Percentiles rank a stretch among this genome's conserved stretches.
Evolutionary conservation across 116 monocot species (phyloP).

Genomic region (Dioscorea cayenensis): DNA sequence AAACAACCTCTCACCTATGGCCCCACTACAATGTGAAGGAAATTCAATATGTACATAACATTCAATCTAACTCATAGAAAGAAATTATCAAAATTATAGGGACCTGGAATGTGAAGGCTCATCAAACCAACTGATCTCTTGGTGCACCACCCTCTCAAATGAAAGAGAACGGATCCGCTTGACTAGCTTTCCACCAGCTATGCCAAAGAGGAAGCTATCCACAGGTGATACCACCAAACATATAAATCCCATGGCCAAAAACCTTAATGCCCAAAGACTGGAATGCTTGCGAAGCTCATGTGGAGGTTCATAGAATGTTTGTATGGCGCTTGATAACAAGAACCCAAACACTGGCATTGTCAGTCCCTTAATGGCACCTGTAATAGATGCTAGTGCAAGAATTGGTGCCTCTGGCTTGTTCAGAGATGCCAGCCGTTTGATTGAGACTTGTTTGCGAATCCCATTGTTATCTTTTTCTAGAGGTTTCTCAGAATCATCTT

Average conservation of each 20-base stretch:
- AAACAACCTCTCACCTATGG: constrained; percentile 50
- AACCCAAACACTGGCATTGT: constrained; percentile 2
- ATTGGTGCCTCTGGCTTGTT: not conserved
- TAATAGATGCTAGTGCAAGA: not conserved
- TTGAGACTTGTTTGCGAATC: constrained; percentile 2
- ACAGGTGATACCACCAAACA: constrained; percentile 11
- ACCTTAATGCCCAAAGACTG: constrained; percentile 20
- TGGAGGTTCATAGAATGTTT: constrained; percentile 30
- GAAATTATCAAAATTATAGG: too few relatives aligned
- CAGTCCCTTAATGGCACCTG: not conserved
- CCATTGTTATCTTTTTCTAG: not conserved
- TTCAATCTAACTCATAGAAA: too few relatives aligned
- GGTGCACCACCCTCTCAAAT: constrained; percentile 38
- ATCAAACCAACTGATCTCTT: constrained; percentile 49
- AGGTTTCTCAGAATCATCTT: not conserved
- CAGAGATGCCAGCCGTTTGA: not conserved
- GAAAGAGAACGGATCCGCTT: constrained; percentile 29
- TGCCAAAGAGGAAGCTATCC: constrained; percentile 16
- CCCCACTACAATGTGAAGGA: constrained; percentile 34
- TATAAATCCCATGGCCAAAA: constrained; percentile 9
- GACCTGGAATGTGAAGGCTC: constrained; percentile 24
- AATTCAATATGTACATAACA: not conserved
- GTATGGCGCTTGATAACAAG: constrained; percentile 18
- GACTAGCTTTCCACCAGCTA: constrained; percentile 33
- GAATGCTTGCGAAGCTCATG: constrained; percentile 30